Conservation (phyloP, 768 basidiomycete genomes). For the Trametes gibbosa region DNA sequence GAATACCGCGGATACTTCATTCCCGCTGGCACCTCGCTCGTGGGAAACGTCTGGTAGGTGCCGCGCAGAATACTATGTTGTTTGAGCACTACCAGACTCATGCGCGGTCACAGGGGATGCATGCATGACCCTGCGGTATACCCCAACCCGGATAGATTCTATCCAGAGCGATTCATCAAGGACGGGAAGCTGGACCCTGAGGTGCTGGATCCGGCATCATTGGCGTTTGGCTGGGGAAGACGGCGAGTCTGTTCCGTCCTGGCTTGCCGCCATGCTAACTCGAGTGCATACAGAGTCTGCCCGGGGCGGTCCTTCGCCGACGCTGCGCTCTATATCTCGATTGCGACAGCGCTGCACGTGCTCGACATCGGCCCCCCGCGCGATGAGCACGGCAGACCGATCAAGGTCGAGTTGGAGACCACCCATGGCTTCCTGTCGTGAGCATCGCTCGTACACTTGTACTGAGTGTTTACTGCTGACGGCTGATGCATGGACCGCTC, state of each 20-base stretch:
- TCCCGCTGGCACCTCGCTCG: constrained; percentile 23
- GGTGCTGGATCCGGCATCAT: constrained; percentile 2
- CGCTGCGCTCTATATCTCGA: not conserved
- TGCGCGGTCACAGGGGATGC: not conserved
- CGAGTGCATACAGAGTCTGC: not conserved
- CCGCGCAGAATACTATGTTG: not conserved
- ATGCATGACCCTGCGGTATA: constrained; percentile 6
- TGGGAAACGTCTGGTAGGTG: constrained; percentile 25
- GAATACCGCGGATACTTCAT: constrained; percentile 24
- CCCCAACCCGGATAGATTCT: constrained; percentile 3
- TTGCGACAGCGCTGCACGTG: constrained; percentile 3
- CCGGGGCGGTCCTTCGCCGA: constrained; percentile 1
- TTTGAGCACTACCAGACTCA: not conserved
- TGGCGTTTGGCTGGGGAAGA: constrained; percentile 21
- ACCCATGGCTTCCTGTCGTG: constrained; percentile 6
- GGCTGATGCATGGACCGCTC: not conserved
- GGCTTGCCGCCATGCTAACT: no score
- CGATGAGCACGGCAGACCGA: not conserved
- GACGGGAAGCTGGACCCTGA: constrained; percentile 6
- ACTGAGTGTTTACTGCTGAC: not conserved
- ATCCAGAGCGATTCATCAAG: constrained; percentile 14
- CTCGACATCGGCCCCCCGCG: not conserved
- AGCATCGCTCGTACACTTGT: not conserved
- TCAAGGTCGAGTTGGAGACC: not conserved
- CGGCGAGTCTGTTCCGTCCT: not conserved